Conservation (phyloP, 1,284 basidiomycete species). For the Puccinia triticina region DNA sequence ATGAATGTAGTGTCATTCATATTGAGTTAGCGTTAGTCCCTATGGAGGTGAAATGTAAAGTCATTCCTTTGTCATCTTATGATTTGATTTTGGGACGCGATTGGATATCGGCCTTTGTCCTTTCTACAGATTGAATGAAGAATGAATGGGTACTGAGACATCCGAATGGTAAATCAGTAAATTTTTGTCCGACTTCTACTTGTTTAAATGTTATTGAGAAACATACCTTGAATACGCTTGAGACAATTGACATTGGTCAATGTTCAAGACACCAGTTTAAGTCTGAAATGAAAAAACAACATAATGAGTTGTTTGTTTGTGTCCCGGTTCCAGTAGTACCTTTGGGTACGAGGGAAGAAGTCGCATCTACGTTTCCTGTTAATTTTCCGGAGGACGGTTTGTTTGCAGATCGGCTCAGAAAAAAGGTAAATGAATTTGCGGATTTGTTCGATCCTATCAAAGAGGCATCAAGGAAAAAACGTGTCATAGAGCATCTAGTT, state of each 20-base stretch:
- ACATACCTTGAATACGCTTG: too few relatives aligned
- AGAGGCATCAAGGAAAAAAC: too few relatives aligned
- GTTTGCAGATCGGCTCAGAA: too few relatives aligned
- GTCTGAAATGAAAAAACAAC: constrained; percentile 55
- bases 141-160: background rate
- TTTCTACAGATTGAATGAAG: background rate
- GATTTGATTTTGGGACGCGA: background rate
- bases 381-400: too few relatives aligned
- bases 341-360: too few relatives aligned
- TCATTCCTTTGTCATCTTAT: background rate
- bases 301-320: constrained; percentile 11
- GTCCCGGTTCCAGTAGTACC: too few relatives aligned
- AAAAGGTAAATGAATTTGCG: too few relatives aligned
- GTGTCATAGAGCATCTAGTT: too few relatives aligned
- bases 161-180: background rate
- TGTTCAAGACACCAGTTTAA: background rate
- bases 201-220: too few relatives aligned
- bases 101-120: constrained; percentile 9
- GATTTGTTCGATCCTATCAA: too few relatives aligned
- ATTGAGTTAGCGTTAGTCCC: background rate
- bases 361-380: too few relatives aligned
- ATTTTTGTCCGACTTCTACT: background rate
- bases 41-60: background rate
- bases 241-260: too few relatives aligned
- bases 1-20: background rate